Conservation (phyloP, 108 stramenopile genomes). For the Hondaea fermentalgiana region DNA sequence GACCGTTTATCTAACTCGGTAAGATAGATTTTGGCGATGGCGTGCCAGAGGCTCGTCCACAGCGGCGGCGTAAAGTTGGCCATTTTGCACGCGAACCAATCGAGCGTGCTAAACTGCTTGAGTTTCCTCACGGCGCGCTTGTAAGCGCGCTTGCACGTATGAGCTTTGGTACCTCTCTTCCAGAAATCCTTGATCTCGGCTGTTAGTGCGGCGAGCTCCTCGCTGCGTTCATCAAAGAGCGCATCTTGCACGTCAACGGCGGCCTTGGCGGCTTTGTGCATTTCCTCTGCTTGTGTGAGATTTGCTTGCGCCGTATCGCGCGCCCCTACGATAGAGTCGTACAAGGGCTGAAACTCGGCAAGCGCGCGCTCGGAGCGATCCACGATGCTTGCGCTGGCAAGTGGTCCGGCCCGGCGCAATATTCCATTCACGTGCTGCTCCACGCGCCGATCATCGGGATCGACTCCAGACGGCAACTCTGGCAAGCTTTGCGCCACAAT, state of each 20-base stretch:
- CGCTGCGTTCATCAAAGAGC: not conserved
- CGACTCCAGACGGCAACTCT: not conserved
- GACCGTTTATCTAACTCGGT: not conserved
- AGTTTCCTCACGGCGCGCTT: not conserved
- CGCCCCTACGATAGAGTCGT: not conserved
- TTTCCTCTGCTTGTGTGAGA: not conserved
- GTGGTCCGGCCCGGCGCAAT: not conserved
- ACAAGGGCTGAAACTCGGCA: not conserved
- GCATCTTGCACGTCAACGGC: too few species aligned
- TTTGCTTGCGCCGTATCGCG: not conserved
- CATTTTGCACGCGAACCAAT: slow-evolving; percentile 11
- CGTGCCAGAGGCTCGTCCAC: not conserved
- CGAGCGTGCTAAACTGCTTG: not conserved
- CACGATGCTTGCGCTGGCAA: not conserved
- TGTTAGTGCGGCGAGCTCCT: not conserved
- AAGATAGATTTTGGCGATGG: not conserved
- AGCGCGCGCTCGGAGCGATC: not conserved
- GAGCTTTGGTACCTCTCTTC: not conserved
- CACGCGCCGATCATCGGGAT: slow-evolving; percentile 1
- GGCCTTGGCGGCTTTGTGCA: not conserved
- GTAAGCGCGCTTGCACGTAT: not conserved
- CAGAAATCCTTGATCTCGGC: not conserved
- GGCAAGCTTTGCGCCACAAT: not conserved
- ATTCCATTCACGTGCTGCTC: not conserved
- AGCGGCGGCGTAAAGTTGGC: not conserved